Evolutionary conservation across 2,329 filamentous ascomycete species (phyloP), one percentile per base, ranked within the genome.

Genomic region (Dothideomycetidae sp.): DNA sequence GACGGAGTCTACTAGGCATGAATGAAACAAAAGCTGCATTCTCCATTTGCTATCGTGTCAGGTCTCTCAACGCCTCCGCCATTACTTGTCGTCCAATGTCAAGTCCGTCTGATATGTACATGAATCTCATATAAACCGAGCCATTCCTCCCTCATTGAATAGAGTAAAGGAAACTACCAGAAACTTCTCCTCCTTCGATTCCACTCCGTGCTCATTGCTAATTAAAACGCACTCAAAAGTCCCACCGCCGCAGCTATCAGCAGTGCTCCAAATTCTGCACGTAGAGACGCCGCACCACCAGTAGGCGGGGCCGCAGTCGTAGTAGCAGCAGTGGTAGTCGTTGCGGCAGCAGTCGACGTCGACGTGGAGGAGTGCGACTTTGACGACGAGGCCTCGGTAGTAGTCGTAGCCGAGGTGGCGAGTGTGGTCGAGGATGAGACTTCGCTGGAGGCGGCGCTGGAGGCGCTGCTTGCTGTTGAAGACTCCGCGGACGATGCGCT

Each of bases 241-340:
- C n/a, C 26, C 10, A 13, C 28, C n/a, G 15, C 26, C 12, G 23
- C 35, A 32, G 17, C 29, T 11, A 31, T 30, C 35, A 42, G 19
- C 29, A 17, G 16, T 12, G 21, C 34, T 4, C 29, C 40, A 14
- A 42, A 13, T 3, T 19, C 21, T 5, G 17, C 14, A 18, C 12
- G 5, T 17, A 26, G 12, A 21, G 16, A 18, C 30, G 17, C 29
- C 15, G 35, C 40, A 21, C 29, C 40, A 19, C 35, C 34, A n/a
- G 40, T 33, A 5, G 40, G 37, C 13, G 40, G 40, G 17, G 40
- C 40, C 14, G 40, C 39, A 5, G 39, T 41, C 11, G 39, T 41
- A 12, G 33, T 37, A n/a, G 39, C 40, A 14, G 35, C 29, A 15
- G n/a, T 28, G 11, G 29, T 13, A n/a, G 29, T 10, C 10, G 29